phyloP scores from a whole-genome alignment of 2,329 filamentous ascomycete genomes.

The Pseudocercospora pini-densiflorae region DNA sequence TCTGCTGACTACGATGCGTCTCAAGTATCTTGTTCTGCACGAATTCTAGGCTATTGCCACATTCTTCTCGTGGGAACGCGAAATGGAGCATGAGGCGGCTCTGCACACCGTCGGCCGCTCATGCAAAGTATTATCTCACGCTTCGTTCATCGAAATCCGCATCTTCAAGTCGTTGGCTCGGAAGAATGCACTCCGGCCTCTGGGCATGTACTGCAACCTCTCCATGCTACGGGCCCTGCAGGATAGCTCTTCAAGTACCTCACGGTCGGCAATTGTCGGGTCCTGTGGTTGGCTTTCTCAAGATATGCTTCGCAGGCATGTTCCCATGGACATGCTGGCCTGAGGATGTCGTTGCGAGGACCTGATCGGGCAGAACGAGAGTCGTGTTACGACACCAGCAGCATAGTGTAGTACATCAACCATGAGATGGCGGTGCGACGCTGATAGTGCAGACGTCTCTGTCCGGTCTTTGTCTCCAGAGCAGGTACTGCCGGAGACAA shows the following conservation, averaged over 20 bases:
- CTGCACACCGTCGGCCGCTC: neutral
- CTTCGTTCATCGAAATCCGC: neutral
- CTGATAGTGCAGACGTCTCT: neutral
- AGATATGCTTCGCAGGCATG: constrained; percentile 4
- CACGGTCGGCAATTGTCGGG: constrained; percentile 8
- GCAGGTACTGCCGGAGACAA: neutral
- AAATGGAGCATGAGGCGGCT: neutral
- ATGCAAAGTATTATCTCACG: neutral
- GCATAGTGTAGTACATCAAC: neutral
- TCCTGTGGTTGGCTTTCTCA: neutral
- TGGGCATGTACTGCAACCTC: neutral
- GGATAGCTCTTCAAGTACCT: neutral
- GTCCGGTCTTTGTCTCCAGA: neutral
- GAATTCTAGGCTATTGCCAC: neutral
- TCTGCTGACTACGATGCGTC: neutral
- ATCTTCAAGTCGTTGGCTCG: neutral
- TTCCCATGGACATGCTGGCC: neutral
- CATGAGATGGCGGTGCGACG: neutral
- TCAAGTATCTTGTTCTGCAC: neutral
- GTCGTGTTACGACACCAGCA: neutral
- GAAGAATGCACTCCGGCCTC: neutral
- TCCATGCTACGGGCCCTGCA: constrained; percentile 4
- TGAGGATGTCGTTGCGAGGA: neutral
- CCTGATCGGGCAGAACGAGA: neutral
- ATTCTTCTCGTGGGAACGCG: neutral